These are phyloP conservation scores for Periconia sp. DNA, from an alignment of 2,329 filamentous ascomycete genomes.

Conservation along the genomic window DNA sequence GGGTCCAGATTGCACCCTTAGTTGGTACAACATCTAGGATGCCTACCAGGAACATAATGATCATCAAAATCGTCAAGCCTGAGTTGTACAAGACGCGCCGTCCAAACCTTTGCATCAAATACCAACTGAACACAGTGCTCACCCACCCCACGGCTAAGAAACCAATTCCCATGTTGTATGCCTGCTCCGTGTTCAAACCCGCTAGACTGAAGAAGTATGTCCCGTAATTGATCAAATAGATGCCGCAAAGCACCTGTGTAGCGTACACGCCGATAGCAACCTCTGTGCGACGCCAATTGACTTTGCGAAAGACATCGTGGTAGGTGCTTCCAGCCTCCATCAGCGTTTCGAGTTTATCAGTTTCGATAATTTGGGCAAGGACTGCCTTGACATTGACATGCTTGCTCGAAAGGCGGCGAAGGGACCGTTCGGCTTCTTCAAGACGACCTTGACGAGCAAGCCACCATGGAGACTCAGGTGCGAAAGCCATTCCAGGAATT, in stretches of 20 bases:
- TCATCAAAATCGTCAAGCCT: constrained; percentile 59
- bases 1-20: constrained; percentile 47
- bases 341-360: constrained; percentile 71
- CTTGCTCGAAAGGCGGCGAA: constrained; percentile 67
- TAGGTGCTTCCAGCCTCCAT: constrained; percentile 69
- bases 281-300: constrained; percentile 76
- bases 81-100: constrained; percentile 74
- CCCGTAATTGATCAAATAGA: constrained; percentile 49
- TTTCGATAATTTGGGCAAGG: constrained; percentile 86
- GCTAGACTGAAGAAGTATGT: constrained; percentile 53
- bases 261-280: constrained; percentile 60
- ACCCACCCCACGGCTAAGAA: constrained; percentile 70
- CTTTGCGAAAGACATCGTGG: constrained; percentile 79
- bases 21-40: constrained; percentile 69
- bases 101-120: constrained; percentile 77
- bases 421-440: constrained; percentile 68
- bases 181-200: constrained; percentile 44
- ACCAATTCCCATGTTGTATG: constrained; percentile 55
- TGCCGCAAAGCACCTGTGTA: constrained; percentile 51
- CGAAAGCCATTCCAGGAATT: constrained; percentile 67
- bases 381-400: constrained; percentile 57
- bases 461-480: constrained; percentile 76
- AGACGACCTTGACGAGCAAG: constrained; percentile 68
- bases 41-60: constrained; percentile 76
- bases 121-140: constrained; percentile 79